Evolutionary conservation across 176 grass and related monocot genomes (phyloP), one percentile per base, ranked within the genome.

Genomic region (Carex myosuroides): DNA sequence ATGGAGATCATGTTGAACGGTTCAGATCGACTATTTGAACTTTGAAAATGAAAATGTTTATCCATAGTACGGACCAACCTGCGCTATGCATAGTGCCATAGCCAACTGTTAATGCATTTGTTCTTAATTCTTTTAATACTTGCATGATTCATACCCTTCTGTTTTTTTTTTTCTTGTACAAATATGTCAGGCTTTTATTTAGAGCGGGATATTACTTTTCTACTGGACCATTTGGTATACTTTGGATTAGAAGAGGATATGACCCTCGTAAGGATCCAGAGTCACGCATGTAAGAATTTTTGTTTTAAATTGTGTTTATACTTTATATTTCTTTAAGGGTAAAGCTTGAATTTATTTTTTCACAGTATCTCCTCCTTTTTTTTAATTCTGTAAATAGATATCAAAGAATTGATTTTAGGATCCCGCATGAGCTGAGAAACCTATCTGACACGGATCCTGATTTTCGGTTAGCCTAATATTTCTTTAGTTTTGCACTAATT

Each of bases 121-220:
- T 73, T 52, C 42, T 24, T 73, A 8, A 26, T 73, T 73, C 1
- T 17, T n/a, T 17, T 52, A 18, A 70, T 26, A 70, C 5, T 48
- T 22, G n/a, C 56, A 41, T 5, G 56, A 37, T n/a, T 57, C 24
- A 16, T 46, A 48, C 39, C 35, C n/a, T 66, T 29, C 53, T 52
- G 20, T 50, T 70, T 68, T 39, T 83, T 83, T 68, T 39, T 70
- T 83, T 30, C 13, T 85, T 53, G 56, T 48, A 11, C 29, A 62
- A 60, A 80, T 3, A 58, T 84, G 21, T 44, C 69, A 98, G 95
- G 86, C 91, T 95, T 95, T 88, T 93, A 65, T 98, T 98, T 87
- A 90, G 93, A 95, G 91, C 92, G 83, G 95, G 89, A 81, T 98
- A 98, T 84, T 98, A 98, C 85, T 98, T 95, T 75, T 90, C 92